phyloP scores from a whole-genome alignment of 139 green algal species.

The Tetradesmus lagerheimii region DNA sequence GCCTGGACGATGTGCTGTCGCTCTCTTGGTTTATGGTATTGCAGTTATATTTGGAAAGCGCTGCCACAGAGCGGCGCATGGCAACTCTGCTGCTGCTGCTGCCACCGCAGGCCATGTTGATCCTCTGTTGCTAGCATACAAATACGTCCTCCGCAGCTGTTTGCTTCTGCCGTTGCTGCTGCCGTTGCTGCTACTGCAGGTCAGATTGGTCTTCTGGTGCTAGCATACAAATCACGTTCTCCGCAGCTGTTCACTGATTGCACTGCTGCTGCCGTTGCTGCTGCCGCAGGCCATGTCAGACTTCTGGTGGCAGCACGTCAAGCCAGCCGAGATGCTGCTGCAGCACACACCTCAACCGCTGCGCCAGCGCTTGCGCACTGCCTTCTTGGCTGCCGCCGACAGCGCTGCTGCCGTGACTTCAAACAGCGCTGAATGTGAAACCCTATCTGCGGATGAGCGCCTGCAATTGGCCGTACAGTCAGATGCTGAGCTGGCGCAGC shows the following conservation, averaged over 20 bases:
- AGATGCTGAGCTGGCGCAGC: background rate
- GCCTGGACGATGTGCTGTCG: no score
- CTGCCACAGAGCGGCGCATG: no score
- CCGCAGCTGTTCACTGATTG: no score
- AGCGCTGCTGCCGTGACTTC: background rate
- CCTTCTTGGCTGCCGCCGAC: background rate
- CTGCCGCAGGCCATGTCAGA: constrained; percentile 35
- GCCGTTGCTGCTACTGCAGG: background rate
- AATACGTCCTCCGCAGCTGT: no score
- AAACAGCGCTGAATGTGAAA: background rate
- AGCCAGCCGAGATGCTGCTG: constrained; percentile 18
- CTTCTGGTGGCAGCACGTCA: constrained; percentile 48
- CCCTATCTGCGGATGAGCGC: background rate
- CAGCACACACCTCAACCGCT: background rate
- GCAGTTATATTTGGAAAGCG: no score
- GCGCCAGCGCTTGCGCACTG: background rate
- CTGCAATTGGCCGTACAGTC: background rate
- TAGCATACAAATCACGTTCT: no score
- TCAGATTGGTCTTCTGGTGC: constrained; percentile 47
- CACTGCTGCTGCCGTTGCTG: background rate
- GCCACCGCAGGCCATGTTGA: no score
- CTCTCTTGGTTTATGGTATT: no score
- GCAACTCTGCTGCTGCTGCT: background rate
- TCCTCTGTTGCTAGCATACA: no score
- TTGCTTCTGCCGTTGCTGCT: background rate